These are phyloP conservation scores for Smittium mucronatum DNA, from an alignment of 371 early-diverging fungal genomes.

Conservation along the genomic window DNA sequence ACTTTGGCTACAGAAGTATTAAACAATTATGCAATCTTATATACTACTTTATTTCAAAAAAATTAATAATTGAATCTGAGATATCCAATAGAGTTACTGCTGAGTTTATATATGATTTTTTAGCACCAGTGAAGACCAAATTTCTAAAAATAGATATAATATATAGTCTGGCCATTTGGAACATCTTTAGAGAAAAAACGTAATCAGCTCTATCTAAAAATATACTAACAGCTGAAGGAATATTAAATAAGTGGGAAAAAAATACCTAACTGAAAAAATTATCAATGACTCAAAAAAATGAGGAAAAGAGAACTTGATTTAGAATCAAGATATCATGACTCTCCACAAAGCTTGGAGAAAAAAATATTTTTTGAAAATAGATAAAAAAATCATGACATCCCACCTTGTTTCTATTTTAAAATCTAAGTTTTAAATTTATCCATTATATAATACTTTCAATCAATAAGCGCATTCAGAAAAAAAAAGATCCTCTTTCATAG, in stretches of 20 bases:
- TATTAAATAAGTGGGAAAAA: not conserved
- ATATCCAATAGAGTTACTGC: not conserved
- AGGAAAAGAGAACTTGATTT: too few relatives aligned
- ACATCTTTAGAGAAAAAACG: not conserved
- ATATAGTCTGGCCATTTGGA: not conserved
- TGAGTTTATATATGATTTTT: not conserved
- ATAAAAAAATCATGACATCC: too few relatives aligned
- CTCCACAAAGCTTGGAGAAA: too few relatives aligned
- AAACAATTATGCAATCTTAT: not conserved
- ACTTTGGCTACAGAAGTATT: not conserved
- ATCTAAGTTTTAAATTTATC: too few relatives aligned
- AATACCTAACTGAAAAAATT: not conserved
- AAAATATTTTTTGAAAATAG: too few relatives aligned
- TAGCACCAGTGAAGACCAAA: not conserved
- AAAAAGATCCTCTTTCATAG: too few relatives aligned
- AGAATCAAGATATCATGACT: too few relatives aligned
- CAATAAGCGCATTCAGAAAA: too few relatives aligned
- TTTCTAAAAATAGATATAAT: not conserved
- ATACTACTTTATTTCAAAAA: not conserved
- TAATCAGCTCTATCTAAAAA: not conserved
- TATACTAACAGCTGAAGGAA: not conserved
- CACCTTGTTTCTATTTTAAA: too few relatives aligned
- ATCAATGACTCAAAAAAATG: not conserved
- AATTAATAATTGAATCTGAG: not conserved
- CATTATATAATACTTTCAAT: too few relatives aligned